Evolutionary conservation across 352 stramenopile genomes (phyloP).

Genomic region (Globisporangium sylvaticum): DNA sequence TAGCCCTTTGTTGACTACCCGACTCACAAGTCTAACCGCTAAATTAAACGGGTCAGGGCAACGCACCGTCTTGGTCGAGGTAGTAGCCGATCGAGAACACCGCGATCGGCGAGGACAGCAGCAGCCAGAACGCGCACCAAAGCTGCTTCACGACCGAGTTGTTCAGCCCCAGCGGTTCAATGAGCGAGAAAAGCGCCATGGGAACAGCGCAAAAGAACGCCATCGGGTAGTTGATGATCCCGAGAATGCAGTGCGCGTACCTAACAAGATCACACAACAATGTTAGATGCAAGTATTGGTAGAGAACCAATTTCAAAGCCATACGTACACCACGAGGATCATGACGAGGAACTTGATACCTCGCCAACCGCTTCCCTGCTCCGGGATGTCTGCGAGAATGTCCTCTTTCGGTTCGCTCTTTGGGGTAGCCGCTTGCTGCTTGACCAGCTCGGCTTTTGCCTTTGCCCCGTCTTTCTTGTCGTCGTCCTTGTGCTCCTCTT

Average conservation of each 20-base stretch:
- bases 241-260: conserved; percentile 65
- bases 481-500: conserved; percentile 22
- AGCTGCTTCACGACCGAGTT: conserved; percentile 22
- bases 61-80: conserved; percentile 25
- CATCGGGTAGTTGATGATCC: conserved; percentile 83
- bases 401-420: background rate
- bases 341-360: conserved; percentile 56
- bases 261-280: conserved; percentile 27
- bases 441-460: background rate
- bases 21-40: background rate
- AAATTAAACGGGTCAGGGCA: background rate
- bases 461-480: conserved; percentile 11
- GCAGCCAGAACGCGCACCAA: conserved; percentile 40
- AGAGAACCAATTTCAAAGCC: background rate
- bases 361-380: conserved; percentile 45
- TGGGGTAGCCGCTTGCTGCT: background rate
- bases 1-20: background rate
- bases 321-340: conserved; percentile 50
- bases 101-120: conserved; percentile 45
- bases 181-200: conserved; percentile 56
- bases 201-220: conserved; percentile 61
- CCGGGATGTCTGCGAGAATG: conserved; percentile 7
- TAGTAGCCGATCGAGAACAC: conserved; percentile 26
- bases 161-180: conserved; percentile 30
- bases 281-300: conserved; percentile 1